phyloP scores from a whole-genome alignment of 164 flowering plant species.

The Dillenia suffruticosa region DNA sequence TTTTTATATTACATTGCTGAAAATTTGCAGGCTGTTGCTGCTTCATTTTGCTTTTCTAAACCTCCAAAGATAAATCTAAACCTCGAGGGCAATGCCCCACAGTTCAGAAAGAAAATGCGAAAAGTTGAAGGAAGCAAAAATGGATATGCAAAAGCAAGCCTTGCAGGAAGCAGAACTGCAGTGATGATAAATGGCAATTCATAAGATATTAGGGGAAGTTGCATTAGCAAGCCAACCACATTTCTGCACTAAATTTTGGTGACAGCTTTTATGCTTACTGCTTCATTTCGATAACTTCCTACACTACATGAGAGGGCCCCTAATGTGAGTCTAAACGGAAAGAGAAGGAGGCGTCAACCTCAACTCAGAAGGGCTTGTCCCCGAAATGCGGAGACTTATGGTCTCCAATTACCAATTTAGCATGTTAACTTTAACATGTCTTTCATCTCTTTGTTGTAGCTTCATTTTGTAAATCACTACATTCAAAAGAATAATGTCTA shows the following conservation, averaged over 20 bases:
- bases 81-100: slow-evolving; percentile 83
- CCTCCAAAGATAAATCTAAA: slow-evolving; percentile 82
- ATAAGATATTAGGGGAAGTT: slow-evolving; percentile 31
- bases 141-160: slow-evolving; percentile 63
- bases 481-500: no score
- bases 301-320: no score
- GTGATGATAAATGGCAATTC: slow-evolving; percentile 31
- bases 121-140: slow-evolving; percentile 46
- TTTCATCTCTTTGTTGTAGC: no score
- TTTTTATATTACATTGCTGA: neutral
- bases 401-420: no score
- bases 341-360: no score
- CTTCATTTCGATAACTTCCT: no score
- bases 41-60: slow-evolving; percentile 78
- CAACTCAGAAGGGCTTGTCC: no score
- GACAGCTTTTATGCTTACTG: neutral
- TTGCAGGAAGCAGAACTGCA: slow-evolving; percentile 35
- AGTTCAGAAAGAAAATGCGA: slow-evolving; percentile 59
- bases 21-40: slow-evolving; percentile 69
- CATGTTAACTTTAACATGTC: no score
- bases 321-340: no score
- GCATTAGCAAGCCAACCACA: neutral
- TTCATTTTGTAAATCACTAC: no score
- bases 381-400: no score
- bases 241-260: neutral